Base-by-base conservation (phyloP, 2,329 filamentous ascomycete species). In the Fusarium citri region DNA sequence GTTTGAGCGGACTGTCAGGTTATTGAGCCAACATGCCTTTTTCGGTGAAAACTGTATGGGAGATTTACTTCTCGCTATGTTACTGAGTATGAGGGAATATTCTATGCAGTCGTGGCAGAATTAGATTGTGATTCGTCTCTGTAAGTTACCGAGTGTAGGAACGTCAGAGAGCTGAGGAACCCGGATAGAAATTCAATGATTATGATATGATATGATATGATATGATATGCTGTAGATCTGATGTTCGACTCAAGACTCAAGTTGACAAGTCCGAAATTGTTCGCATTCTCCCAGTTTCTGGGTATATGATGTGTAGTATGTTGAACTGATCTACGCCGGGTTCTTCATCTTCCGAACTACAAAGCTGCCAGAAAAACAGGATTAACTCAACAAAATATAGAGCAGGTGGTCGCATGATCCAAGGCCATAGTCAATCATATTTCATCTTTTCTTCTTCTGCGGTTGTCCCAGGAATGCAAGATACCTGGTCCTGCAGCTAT, bases 381-480 rank as follows among this genome's bases (percentile, higher is more conserved):
- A 26, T 16, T 51, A 11, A n/a, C 18, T 25, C 30, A 40, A 50
- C 30, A 50, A 50, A 34, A n/a, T 37, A 31, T 16, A 49, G 23
- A 49, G 23, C 42, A 37, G 43, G 15, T 3, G 23, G 40, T 14
- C 30, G 48, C 48, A 66, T 41, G 30, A 42, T 16, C 54, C 25
- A 46, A 50, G 31, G 31, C 37, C 18, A 37, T 37, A n/a, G 43
- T 22, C 30, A 18, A 31, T 43, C 31, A 59, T 41, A 22, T 34
- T 22, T 45, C 34, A 16, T 34, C 14, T 54, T 40, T 43, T n/a
- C 41, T 34, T 49, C 28, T 53, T 64, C 25, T 26, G 22, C 30
- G 15, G 25, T 48, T 40, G 23, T 48, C 41, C 25, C 20, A 63
- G 61, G 59, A 64, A 64, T 64, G 61, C 20, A 45, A 51, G 59